Evolutionary conservation across 2,329 filamentous ascomycete species (phyloP).

Genomic region (Didymella exigua): DNA sequence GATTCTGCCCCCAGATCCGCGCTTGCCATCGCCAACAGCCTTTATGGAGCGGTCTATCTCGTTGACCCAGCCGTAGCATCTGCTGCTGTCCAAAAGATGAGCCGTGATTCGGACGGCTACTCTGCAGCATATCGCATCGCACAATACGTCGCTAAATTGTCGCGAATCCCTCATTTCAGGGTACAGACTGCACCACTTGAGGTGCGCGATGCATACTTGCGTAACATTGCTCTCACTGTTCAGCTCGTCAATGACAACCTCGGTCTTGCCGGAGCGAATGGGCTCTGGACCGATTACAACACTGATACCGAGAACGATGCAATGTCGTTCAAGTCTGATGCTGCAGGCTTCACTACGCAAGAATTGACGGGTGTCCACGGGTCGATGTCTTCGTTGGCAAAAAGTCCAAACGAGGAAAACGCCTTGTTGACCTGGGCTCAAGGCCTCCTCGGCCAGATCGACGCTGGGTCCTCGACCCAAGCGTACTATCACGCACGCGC

Average conservation of each 20-base stretch:
- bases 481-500: conserved; percentile 53
- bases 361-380: conserved; percentile 46
- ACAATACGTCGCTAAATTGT: conserved; percentile 68
- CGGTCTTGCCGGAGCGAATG: conserved; percentile 61
- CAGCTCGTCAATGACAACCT: conserved; percentile 66
- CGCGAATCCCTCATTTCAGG: conserved; percentile 53
- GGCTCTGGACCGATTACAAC: conserved; percentile 57
- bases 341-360: conserved; percentile 54
- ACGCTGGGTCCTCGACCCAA: conserved; percentile 27
- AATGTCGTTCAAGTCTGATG: conserved; percentile 59
- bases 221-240: conserved; percentile 59
- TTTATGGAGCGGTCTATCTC: conserved; percentile 74
- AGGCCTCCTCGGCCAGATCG: conserved; percentile 30
- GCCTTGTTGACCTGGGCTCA: conserved; percentile 35
- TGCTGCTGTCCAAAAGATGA: conserved; percentile 39
- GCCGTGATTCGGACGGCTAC: conserved; percentile 70
- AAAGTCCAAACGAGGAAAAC: conserved; percentile 18
- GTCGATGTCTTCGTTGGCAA: conserved; percentile 21
- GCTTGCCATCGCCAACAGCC: conserved; percentile 73
- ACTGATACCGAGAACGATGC: conserved; percentile 59
- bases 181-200: conserved; percentile 40
- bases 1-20: conserved; percentile 62
- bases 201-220: conserved; percentile 46
- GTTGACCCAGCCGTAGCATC: conserved; percentile 47
- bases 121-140: conserved; percentile 78